Conservation (phyloP, 2,329 filamentous ascomycete species). For the Lanzia echinophila region DNA sequence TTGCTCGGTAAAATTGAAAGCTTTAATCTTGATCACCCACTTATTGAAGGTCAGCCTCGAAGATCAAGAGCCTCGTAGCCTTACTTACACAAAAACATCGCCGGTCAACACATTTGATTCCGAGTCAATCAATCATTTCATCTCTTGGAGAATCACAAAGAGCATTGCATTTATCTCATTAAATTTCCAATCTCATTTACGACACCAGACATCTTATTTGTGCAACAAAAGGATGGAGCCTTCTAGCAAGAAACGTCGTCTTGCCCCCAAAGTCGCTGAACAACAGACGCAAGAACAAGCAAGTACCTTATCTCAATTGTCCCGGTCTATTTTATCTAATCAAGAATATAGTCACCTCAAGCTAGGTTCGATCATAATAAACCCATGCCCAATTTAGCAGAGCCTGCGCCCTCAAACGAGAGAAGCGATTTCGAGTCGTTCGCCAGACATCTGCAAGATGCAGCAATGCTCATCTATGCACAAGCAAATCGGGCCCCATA, state of each 20-base stretch:
- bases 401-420: constrained; percentile 28
- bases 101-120: neutral
- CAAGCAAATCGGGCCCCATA: constrained; percentile 54
- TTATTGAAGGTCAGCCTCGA: neutral
- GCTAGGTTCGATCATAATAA: constrained; percentile 27
- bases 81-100: constrained; percentile 10
- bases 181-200: neutral
- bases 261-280: constrained; percentile 31
- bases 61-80: constrained; percentile 2
- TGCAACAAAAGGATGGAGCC: constrained; percentile 19
- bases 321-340: constrained; percentile 11
- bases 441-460: constrained; percentile 61
- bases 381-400: constrained; percentile 24
- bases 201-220: neutral
- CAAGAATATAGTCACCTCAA: constrained; percentile 21
- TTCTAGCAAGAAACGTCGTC: constrained; percentile 31
- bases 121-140: constrained; percentile 5
- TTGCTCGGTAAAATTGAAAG: neutral
- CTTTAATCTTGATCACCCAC: too few species aligned
- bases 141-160: neutral
- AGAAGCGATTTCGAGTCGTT: constrained; percentile 56
- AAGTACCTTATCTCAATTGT: constrained; percentile 10
- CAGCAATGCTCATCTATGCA: constrained; percentile 59
- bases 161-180: neutral
- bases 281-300: constrained; percentile 30